Evolutionary conservation across 2,329 filamentous ascomycete species (phyloP), one percentile per base, ranked within the genome.

Genomic region (Hypomyces perniciosus): DNA sequence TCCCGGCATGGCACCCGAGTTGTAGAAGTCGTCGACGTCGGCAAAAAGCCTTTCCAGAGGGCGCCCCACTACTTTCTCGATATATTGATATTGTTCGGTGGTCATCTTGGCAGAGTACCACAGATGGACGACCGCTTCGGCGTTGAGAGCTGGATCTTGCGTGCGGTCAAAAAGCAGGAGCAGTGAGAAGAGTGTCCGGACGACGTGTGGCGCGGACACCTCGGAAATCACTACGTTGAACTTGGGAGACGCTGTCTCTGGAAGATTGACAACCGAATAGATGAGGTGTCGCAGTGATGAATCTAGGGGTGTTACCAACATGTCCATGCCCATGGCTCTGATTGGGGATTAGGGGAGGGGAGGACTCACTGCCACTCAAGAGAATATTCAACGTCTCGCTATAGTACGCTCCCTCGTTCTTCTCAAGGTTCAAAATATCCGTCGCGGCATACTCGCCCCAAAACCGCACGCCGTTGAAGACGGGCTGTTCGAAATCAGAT

Each of bases 71-170:
- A 59, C 46, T 6, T n/a, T 3, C 6, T 53, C 35, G 27, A 60
- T 52, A 46, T 59, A 53, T 4, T 39, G 10, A 33, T 44, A 41
- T 26, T 56, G 8, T 7, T 27, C 10, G 2, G 6, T n/a, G 12
- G 62, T 48, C 34, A 61, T 44, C 40, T 47, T 54, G 8, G 49
- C 34, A 8, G 62, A 64, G 47, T 65, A 65, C 61, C 58, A 63
- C 9, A 63, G 26, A 42, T 65, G 59, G 3, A 60, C 53, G 9
- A 53, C 46, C 2, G 56, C 49, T 26, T 65, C 62, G 1, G 62
- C 60, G 41, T 59, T 61, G 5, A 50, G 5, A 0, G 46, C 9
- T 4, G 56, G 50, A 12, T 62, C 50, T 30, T 45, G 28, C 1
- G 31, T 31, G 1, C 26, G 8, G 6, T 54, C 53, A 9, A 60